Evolutionary conservation across 495 filamentous ascomycete species (phyloP), one percentile per base, ranked within the genome.

Genomic region (Neurospora cerealis): DNA sequence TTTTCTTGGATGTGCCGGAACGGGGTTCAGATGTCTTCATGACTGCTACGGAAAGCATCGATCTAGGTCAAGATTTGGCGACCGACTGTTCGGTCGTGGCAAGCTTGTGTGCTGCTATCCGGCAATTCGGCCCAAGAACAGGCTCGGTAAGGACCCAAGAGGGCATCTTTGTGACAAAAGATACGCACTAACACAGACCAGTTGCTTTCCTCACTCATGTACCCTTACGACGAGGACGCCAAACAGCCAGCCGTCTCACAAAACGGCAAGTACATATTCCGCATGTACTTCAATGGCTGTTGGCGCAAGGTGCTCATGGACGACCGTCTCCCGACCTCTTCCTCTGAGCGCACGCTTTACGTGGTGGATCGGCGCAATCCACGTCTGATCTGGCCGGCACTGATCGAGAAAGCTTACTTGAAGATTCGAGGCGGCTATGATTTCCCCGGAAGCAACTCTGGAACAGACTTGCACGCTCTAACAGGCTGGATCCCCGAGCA

Each of bases 401-500:
- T 99, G 37, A 83, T 98, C 41, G 96, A 99, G 81, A 99, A 99
- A 79, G 96, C 96, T 4, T 99, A 98, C 75, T 84, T 99, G n/a
- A 99, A 98, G 83, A 88, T 98, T 9, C 88, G 94, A 28, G 96
- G 96, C 40, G 96, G 96, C 40, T 99, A 99, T 80, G 93, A 98
- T 75, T 98, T 99, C 76, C 96, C 96, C 3, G 96, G 96, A n/a
- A 98, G 95, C 77, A 98, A 99, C 79, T 98, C 95, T 4, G 94
- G 93, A 3, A 97, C 95, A 7, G 96, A 99, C 79, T 82, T 99
- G 3, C 93, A 93, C 85, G 90, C 95, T 15, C 81, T 99, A 69
- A 96, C 92, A 2, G 95, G 95, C 38, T 99, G 96, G 96, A 93
- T 99, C 72, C 96, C 96, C 0, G 95, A 99, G 81, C 96, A 99